phyloP scores from a whole-genome alignment of 2,329 filamentous ascomycete species.

The Trichophyton simii region DNA sequence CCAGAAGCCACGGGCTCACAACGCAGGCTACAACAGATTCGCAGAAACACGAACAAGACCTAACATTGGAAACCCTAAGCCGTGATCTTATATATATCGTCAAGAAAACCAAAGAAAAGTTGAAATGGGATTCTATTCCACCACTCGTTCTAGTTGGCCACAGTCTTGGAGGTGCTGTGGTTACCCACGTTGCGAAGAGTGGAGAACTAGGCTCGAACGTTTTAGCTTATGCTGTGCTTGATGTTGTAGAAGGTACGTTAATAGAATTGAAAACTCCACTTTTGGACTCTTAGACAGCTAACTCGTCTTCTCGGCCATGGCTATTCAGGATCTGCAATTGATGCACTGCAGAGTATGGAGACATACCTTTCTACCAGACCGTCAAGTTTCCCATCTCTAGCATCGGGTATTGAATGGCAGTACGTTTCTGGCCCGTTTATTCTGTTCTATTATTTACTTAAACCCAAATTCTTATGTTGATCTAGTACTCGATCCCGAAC shows the following conservation, averaged over 20 bases:
- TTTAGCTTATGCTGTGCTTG: constrained; percentile 77
- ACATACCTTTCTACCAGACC: constrained; percentile 77
- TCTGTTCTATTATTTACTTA: not conserved
- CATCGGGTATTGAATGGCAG: constrained; percentile 87
- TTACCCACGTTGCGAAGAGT: constrained; percentile 66
- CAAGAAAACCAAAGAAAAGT: constrained; percentile 49
- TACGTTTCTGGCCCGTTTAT: constrained; percentile 20
- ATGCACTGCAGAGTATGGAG: constrained; percentile 88
- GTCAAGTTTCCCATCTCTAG: constrained; percentile 59
- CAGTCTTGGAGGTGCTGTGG: constrained; percentile 81
- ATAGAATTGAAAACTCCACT: not conserved
- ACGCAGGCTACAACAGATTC: constrained; percentile 17
- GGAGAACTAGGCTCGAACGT: constrained; percentile 54
- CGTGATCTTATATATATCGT: constrained; percentile 61
- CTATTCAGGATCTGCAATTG: constrained; percentile 63
- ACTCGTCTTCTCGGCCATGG: not conserved
- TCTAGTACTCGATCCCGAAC: constrained; percentile 62
- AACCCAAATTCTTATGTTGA: not conserved
- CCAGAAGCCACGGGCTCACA: constrained; percentile 72
- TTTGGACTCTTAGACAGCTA: not conserved
- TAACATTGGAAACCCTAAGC: constrained; percentile 60
- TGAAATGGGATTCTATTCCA: constrained; percentile 63
- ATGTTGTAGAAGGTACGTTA: constrained; percentile 66
- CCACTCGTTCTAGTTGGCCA: constrained; percentile 76
- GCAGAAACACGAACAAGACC: constrained; percentile 42